phyloP scores from a whole-genome alignment of 495 filamentous ascomycete species.

The Daldinia childiae region DNA sequence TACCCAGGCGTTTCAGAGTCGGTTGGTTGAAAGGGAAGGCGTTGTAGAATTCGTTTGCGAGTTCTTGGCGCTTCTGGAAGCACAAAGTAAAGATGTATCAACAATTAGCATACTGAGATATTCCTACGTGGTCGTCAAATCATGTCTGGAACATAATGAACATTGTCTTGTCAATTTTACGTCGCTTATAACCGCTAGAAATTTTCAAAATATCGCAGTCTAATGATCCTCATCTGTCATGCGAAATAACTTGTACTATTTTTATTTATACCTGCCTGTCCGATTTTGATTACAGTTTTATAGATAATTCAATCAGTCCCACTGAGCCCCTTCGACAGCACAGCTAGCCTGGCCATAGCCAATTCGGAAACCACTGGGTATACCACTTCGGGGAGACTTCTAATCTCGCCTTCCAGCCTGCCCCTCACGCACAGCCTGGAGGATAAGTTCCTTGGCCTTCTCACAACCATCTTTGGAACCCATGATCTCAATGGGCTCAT shows the following conservation, averaged over 20 bases:
- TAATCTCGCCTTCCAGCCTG: constrained; percentile 45
- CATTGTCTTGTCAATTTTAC: not conserved
- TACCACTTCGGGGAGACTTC: constrained; percentile 10
- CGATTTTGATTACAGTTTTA: constrained; percentile 29
- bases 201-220: not conserved
- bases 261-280: constrained; percentile 40
- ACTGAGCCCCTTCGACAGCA: not conserved
- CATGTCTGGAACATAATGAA: not conserved
- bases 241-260: constrained; percentile 22
- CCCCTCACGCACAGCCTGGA: constrained; percentile 76
- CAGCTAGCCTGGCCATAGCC: not conserved
- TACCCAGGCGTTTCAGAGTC: constrained; percentile 36
- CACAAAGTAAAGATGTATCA: not conserved
- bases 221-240: not conserved
- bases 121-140: not conserved
- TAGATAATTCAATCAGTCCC: constrained; percentile 9
- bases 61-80: not conserved
- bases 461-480: constrained; percentile 83
- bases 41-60: constrained; percentile 1
- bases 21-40: constrained; percentile 7
- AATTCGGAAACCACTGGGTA: not conserved
- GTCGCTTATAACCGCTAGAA: not conserved
- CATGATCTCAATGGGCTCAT: constrained; percentile 87
- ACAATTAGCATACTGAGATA: not conserved
- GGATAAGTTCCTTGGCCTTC: constrained; percentile 86